Evolutionary conservation across 2,329 filamentous ascomycete species (phyloP), one percentile per base, ranked within the genome.

Genomic region (Pseudocercospora vitis): DNA sequence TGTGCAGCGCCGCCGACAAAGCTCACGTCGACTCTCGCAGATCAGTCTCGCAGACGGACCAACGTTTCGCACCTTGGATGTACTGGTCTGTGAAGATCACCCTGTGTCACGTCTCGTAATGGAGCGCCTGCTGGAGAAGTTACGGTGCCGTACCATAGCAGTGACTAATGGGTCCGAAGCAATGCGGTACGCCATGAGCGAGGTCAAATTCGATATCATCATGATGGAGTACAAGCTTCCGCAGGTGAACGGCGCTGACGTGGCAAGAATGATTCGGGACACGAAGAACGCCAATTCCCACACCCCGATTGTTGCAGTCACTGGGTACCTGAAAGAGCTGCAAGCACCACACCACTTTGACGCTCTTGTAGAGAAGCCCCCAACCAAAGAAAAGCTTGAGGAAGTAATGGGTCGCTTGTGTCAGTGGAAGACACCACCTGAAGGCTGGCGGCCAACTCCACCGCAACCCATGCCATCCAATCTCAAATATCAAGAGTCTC

Each of bases 121-220:
- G 92, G 94, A 99, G 69, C 94, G 95, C 65, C 76, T 99, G 6
- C 80, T 99, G 48, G 94, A 99, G 71, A 99, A 97, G 73, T 78
- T 97, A 29, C 87, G 90, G 29, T 99, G 94, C 66, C 88, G 94
- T 35, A 96, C 92, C 7, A 94, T 99, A 65, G 91, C 89, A 2
- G 92, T 94, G 3, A 81, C 86, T 2, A 96, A 91, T 63, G 94
- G 94, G 0, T 86, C 89, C 0, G 94, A 99, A 68, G 94, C 92
- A 8, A 87, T 96, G 65, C 85, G 92, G 18, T 96, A 94, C 72
- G 91, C 94, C 23, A 89, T 95, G 79, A 92, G 92, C 67, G 92
- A 97, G 68, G 92, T 99, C 68, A 95, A 97, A 68, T 99, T 97
- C 68, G 94, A 99, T 72, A 90, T 96, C 64, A 96, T 99, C 69